Conservation (phyloP, 2,329 filamentous ascomycete species). For the Dryadomyces quercivorus region DNA sequence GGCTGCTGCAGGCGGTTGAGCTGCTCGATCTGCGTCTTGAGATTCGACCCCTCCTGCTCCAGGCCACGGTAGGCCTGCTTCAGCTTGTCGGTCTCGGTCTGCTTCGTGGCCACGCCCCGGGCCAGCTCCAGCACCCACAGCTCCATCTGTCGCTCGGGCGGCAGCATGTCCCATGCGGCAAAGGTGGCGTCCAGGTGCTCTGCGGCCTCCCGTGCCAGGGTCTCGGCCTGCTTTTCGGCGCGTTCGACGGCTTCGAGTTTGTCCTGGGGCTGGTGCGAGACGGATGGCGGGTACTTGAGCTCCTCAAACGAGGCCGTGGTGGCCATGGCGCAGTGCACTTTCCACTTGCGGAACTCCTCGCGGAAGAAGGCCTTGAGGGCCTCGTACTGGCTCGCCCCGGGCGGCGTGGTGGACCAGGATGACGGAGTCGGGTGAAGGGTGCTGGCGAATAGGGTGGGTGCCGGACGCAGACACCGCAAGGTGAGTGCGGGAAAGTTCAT, state of each 20-base stretch:
- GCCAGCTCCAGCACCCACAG: slow-evolving; percentile 52
- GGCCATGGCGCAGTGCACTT: slow-evolving; percentile 35
- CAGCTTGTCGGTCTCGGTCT: slow-evolving; percentile 40
- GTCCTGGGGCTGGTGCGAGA: slow-evolving; percentile 26
- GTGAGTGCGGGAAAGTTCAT: slow-evolving; percentile 80
- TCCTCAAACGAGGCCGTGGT: slow-evolving; percentile 40
- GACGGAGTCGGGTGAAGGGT: slow-evolving; percentile 65
- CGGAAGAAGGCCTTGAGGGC: slow-evolving; percentile 56
- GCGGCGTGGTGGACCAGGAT: slow-evolving; percentile 72
- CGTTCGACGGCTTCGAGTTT: slow-evolving; percentile 33
- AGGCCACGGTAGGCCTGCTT: slow-evolving; percentile 36
- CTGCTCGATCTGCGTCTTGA: slow-evolving; percentile 47
- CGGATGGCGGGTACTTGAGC: slow-evolving; percentile 32
- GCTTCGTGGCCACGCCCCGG: slow-evolving; percentile 42
- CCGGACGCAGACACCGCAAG: slow-evolving; percentile 67
- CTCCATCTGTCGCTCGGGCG: slow-evolving; percentile 41
- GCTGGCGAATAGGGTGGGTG: slow-evolving; percentile 70
- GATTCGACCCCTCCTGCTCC: slow-evolving; percentile 43
- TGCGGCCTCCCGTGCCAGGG: slow-evolving; percentile 55
- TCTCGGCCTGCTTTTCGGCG: slow-evolving; percentile 39
- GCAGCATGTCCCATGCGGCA: slow-evolving; percentile 59
- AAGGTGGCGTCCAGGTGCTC: slow-evolving; percentile 70
- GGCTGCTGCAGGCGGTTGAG: slow-evolving; percentile 47
- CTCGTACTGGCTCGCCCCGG: slow-evolving; percentile 60
- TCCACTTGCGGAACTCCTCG: slow-evolving; percentile 56